Conservation (phyloP, 2,329 filamentous ascomycete genomes). For the Fusarium chlamydosporum region DNA sequence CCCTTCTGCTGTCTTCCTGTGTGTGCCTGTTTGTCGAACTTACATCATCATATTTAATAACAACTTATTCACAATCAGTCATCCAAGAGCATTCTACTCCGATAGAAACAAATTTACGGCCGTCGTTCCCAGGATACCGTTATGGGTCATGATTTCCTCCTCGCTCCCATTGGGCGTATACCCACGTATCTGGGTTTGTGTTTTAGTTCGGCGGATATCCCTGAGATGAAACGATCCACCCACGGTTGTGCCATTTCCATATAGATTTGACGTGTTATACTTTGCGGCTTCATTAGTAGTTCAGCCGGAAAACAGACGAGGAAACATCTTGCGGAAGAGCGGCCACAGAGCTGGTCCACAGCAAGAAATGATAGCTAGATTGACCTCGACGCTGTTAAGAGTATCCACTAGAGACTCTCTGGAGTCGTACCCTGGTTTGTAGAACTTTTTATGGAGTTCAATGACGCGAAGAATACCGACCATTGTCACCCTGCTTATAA, state of each 20-base stretch:
- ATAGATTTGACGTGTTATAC: slow-evolving; percentile 23
- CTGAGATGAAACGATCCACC: slow-evolving; percentile 33
- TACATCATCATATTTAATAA: background rate
- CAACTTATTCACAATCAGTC: background rate
- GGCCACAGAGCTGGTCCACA: slow-evolving; percentile 51
- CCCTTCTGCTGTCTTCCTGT: background rate
- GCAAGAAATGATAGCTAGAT: slow-evolving; percentile 57
- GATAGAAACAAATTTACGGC: slow-evolving; percentile 10
- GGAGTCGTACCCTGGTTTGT: slow-evolving; percentile 44
- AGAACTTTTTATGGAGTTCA: slow-evolving; percentile 41
- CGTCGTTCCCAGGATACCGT: slow-evolving; percentile 44
- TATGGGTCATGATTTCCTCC: slow-evolving; percentile 49
- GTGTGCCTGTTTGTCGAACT: background rate
- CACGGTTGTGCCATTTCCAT: slow-evolving; percentile 11
- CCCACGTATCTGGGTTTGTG: slow-evolving; percentile 40
- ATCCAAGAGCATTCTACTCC: accelerated
- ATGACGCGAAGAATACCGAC: slow-evolving; percentile 54
- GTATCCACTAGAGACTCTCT: slow-evolving; percentile 52
- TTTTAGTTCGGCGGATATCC: slow-evolving; percentile 34
- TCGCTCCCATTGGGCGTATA: slow-evolving; percentile 44
- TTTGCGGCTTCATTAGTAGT: background rate
- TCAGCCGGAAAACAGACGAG: slow-evolving; percentile 36
- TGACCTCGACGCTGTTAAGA: slow-evolving; percentile 54
- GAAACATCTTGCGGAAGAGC: slow-evolving; percentile 44
- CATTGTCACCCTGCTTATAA: slow-evolving; percentile 50